Conservation (phyloP, 179 eudicot genomes). For the Heliamphora pulchella region DNA sequence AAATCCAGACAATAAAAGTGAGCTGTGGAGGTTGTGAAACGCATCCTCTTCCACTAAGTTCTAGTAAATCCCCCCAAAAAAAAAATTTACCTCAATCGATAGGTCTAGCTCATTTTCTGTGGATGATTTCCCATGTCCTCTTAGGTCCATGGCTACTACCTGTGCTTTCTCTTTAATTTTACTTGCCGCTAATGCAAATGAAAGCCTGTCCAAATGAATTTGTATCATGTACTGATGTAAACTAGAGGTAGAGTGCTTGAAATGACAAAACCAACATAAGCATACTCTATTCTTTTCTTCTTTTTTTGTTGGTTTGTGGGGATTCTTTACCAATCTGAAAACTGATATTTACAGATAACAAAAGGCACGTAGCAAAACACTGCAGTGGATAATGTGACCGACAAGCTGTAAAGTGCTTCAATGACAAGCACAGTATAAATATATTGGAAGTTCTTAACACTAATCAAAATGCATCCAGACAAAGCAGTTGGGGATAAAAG, state of each 20-base stretch:
- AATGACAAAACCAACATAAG: neutral
- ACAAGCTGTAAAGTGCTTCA: neutral
- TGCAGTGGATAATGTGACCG: neutral
- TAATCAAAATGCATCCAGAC: neutral
- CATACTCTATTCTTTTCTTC: neutral
- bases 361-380: neutral
- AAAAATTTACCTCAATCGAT: conserved; percentile 60
- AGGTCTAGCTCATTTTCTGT: conserved; percentile 81
- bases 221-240: conserved; percentile 17
- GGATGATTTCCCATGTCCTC: conserved; percentile 91
- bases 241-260: neutral
- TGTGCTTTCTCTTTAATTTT: conserved; percentile 76
- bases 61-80: neutral
- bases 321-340: neutral
- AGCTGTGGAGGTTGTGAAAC: neutral
- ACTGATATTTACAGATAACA: neutral
- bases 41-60: neutral
- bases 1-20: neutral
- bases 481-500: too few relatives aligned
- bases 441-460: neutral
- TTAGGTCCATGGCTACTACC: conserved; percentile 84
- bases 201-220: conserved; percentile 62
- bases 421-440: neutral
- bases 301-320: too few relatives aligned
- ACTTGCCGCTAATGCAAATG: conserved; percentile 81